A percentile compares a stretch with the other conserved stretches of the same genome.
phyloP scores from a whole-genome alignment of 2,329 filamentous ascomycete genomes.

The Elsinoe fawcettii region DNA sequence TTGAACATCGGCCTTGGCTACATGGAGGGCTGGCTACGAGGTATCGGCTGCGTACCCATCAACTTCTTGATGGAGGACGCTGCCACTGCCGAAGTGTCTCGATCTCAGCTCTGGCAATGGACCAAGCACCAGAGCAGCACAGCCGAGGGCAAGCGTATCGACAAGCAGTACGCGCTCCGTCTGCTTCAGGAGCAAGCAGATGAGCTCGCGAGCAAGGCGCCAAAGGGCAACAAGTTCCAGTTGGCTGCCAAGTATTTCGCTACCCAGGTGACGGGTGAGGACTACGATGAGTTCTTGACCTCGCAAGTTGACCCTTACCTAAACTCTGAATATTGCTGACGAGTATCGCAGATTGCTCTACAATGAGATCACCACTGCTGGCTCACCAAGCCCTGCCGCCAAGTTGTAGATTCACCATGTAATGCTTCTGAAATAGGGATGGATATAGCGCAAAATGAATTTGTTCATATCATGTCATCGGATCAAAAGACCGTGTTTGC shows the following conservation, averaged over 20 bases:
- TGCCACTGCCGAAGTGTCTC: slow-evolving; percentile 90
- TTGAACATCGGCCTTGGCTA: slow-evolving; percentile 92
- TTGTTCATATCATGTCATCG: not conserved
- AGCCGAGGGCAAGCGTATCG: slow-evolving; percentile 81
- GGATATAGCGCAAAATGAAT: not conserved
- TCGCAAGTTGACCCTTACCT: slow-evolving; percentile 46
- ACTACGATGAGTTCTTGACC: slow-evolving; percentile 95
- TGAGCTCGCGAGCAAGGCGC: slow-evolving; percentile 62
- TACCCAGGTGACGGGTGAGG: slow-evolving; percentile 88
- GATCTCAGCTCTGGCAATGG: slow-evolving; percentile 97
- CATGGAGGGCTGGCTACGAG: slow-evolving; percentile 97
- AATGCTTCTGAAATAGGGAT: not conserved
- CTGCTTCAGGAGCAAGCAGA: slow-evolving; percentile 81
- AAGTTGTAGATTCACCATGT: slow-evolving; percentile 34
- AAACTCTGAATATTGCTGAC: slow-evolving; percentile 22
- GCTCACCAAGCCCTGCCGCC: slow-evolving; percentile 49
- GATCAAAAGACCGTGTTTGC: no score
- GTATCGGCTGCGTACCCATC: slow-evolving; percentile 91
- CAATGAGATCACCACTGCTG: slow-evolving; percentile 75
- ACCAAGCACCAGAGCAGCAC: slow-evolving; percentile 65
- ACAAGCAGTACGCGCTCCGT: slow-evolving; percentile 83
- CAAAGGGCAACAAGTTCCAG: slow-evolving; percentile 84
- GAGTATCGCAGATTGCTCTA: slow-evolving; percentile 60
- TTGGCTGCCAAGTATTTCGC: slow-evolving; percentile 90
- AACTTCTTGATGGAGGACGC: slow-evolving; percentile 99